A percentile compares a stretch with the other conserved stretches of the same genome.
Conservation (phyloP, 2,329 filamentous ascomycete genomes). For the Drechslerella dactyloides region DNA sequence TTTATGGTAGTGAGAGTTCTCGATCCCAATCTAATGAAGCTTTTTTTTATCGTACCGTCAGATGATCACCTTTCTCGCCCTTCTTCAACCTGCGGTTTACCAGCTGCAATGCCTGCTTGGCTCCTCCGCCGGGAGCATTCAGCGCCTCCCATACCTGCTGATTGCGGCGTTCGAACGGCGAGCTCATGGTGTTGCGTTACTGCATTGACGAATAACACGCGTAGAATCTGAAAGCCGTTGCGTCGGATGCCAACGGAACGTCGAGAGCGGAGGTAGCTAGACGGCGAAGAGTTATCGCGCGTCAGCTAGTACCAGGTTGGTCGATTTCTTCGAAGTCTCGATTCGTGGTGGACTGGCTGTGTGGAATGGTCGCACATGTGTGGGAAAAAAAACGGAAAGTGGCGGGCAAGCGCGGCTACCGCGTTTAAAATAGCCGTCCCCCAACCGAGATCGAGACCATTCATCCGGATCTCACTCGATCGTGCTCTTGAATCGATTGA, state of each 20-base stretch:
- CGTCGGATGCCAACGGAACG: background rate
- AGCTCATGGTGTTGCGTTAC: conserved; percentile 48
- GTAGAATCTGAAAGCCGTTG: background rate
- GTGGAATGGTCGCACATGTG: background rate
- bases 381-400: conserved; percentile 9
- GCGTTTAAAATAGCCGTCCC: conserved; percentile 30
- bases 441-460: conserved; percentile 3
- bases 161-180: conserved; percentile 54
- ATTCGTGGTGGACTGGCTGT: background rate
- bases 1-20: background rate
- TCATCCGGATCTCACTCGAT: too few relatives aligned
- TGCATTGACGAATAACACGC: conserved; percentile 3
- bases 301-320: background rate
- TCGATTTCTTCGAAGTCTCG: conserved; percentile 5
- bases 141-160: conserved; percentile 55
- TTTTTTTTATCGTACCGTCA: conserved; percentile 50
- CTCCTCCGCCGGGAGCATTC: conserved; percentile 51
- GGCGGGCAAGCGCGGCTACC: conserved; percentile 38
- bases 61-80: conserved; percentile 55
- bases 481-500: too few relatives aligned
- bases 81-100: conserved; percentile 55
- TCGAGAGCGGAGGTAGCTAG: background rate
- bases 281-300: background rate
- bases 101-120: conserved; percentile 55
- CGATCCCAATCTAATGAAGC: background rate